A percentile compares a stretch with the other conserved stretches of the same genome.
These are phyloP conservation scores for Cucurbita moschata DNA, from an alignment of 306 rosid genomes.

Conservation along the genomic window DNA sequence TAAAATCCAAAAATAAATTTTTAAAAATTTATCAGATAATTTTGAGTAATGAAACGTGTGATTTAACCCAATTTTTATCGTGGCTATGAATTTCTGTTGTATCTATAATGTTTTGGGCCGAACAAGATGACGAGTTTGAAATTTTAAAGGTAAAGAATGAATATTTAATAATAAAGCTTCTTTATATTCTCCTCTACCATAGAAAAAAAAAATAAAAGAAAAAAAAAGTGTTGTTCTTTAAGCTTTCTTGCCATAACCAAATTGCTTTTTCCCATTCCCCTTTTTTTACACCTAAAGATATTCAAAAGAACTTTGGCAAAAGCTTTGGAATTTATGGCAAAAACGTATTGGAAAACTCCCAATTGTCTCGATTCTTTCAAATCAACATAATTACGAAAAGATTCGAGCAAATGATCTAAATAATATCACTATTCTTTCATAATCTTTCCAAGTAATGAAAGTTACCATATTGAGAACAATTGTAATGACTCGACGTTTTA, in stretches of 20 bases:
- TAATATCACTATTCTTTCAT: too few relatives aligned
- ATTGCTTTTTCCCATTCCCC: not conserved
- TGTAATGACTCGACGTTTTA: too few relatives aligned
- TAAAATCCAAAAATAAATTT: too few relatives aligned
- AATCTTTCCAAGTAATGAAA: too few relatives aligned
- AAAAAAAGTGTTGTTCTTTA: not conserved
- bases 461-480: too few relatives aligned
- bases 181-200: not conserved
- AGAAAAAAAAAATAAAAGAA: not conserved
- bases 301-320: not conserved
- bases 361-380: not conserved
- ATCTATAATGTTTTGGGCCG: not conserved
- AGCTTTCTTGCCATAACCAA: slow-evolving; percentile 28
- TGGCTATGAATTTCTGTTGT: not conserved
- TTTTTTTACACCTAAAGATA: not conserved
- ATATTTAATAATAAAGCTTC: not conserved
- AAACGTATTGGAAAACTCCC: not conserved
- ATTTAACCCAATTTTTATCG: too few relatives aligned
- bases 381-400: not conserved
- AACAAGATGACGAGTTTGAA: not conserved
- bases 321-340: not conserved
- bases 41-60: too few relatives aligned
- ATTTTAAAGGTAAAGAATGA: not conserved
- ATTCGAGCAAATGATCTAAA: too few relatives aligned
- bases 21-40: too few relatives aligned